Percentiles rank a stretch among this genome's conserved stretches.
phyloP scores from a whole-genome alignment of 2,329 filamentous ascomycete genomes.

The Colletotrichum incanum region DNA sequence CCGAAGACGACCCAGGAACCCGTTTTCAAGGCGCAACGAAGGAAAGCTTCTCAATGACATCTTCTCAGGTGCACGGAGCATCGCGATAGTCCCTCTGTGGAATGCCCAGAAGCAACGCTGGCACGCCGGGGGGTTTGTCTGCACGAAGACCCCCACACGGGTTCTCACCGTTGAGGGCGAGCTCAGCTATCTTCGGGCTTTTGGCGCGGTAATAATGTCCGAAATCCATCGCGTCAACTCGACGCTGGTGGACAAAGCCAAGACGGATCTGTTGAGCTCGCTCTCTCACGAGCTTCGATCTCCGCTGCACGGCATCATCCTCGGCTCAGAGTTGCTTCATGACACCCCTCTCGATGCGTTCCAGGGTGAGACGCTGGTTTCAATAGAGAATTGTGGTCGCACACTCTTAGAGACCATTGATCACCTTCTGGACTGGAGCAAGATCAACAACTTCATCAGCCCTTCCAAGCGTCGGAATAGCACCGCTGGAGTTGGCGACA shows the following conservation, averaged over 20 bases:
- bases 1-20: neutral
- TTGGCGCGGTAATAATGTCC: conserved; percentile 69
- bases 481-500: conserved; percentile 36
- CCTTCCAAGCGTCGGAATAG: neutral
- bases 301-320: conserved; percentile 73
- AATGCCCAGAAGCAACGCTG: conserved; percentile 61
- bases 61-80: conserved; percentile 61
- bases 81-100: conserved; percentile 66
- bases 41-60: conserved; percentile 50
- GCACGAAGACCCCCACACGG: conserved; percentile 61
- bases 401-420: conserved; percentile 65
- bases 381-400: conserved; percentile 61
- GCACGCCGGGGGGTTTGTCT: conserved; percentile 66
- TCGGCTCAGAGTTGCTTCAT: conserved; percentile 67
- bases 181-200: conserved; percentile 66
- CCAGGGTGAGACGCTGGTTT: conserved; percentile 60
- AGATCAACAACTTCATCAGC: conserved; percentile 54
- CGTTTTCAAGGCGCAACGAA: conserved; percentile 46
- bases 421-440: conserved; percentile 62
- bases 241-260: conserved; percentile 60
- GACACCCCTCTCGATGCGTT: conserved; percentile 64
- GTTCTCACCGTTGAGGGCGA: conserved; percentile 64
- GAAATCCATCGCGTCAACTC: conserved; percentile 66
- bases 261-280: conserved; percentile 72
- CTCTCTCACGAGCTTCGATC: conserved; percentile 75